Base-by-base conservation (phyloP, 371 early-diverging fungal species). In the Mortierella sp. region DNA sequence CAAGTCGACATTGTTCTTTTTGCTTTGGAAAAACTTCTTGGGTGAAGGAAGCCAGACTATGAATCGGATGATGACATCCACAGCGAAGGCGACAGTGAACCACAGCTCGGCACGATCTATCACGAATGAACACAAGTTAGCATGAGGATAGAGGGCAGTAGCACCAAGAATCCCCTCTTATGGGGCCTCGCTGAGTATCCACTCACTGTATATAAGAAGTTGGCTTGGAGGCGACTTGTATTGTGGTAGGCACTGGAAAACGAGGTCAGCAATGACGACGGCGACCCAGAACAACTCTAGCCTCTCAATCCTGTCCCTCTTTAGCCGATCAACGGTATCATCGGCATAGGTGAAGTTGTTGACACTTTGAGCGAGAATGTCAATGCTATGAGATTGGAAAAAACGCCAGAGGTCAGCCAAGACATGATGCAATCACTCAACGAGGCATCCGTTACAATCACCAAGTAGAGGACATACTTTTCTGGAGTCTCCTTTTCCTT, bases 31-130 rank as follows among this genome's bases (percentile, higher is more conserved):
- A 53, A 90, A 90, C 2, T 57, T 64, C 12, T 61, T 68, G 41
- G 83, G 66, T 9, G 67, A 60, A 0, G 77, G 82, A 17, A 80
- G 53, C 47, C 79, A 79, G 21, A 78, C 63, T 25, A 78, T n/a
- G 45, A 85, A 71, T 7, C 88, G 79, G 14, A 89, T 40, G 9
- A 81, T 19, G 13, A 88, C 83, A 31, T 91, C 91, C 14, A 85
- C 52, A 21, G 83, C 63, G 54, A 91, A 89, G 8, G 82, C 81
- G 19, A 85, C 31, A 0, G 87, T 85, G 44, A 91, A 86, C 12
- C 66, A 65, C 22, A 84, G 54, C 34, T 90, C 91, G 9, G 71
- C 60, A 9, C 56, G 66, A 45, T 71, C 86, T 84, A 65, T 12
- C 10, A n/a, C 6, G 14, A 19, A 49, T 16, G 9, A 22, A 17